Base-by-base conservation (phyloP, 2,329 filamentous ascomycete species). In the Meredithiella fracta region DNA sequence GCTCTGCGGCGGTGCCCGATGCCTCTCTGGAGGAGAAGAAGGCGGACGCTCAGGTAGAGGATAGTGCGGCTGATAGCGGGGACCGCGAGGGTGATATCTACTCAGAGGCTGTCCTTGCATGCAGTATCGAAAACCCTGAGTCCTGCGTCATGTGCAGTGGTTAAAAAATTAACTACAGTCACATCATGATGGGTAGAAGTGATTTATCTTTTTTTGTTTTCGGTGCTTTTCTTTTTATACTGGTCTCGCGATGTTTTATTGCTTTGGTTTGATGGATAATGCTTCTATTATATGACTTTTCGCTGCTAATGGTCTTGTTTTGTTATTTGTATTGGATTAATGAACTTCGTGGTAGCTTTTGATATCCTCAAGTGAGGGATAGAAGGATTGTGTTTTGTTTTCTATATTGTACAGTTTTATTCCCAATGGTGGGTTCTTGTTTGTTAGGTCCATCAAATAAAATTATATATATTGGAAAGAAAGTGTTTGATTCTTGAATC, bases 71-170 rank as follows among this genome's bases (percentile, higher is more conserved):
- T 23, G 79, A 84, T 60, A 88, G 77, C 64, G 79, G 83, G 61
- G 82, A 84, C 62, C 79, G 86, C 9, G 90, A 96, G 68, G 80
- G 80, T 53, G 91, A 98, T 67, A 98, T 98, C 63, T 98, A 95
- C 70, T 91, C 91, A 0, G 86, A 97, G 63, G 87, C 90, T 58
- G 90, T 86, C 15, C 74, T 98, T 67, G 80, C 83, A 64, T 98
- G 92, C 76, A 96, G 90, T 72, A 97, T 98, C 69, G 90, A 97
- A 67, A 96, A 97, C 74, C 88, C 85, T 63, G 92, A 98, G 68
- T 77, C 84, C 51, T 98, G 92, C 68, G 68, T 95, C 61, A 97
- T 98, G 92, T 98, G 92, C 82, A 94, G 87, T 71, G 91, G 90
- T 74, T 97, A 78, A 69, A 47, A n/a, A 1, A 17, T 6, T 56